A percentile compares a stretch with the other conserved stretches of the same genome.
These are phyloP conservation scores for Phlebopus sp. DNA, from an alignment of 1,284 basidiomycete genomes.

Conservation along the genomic window DNA sequence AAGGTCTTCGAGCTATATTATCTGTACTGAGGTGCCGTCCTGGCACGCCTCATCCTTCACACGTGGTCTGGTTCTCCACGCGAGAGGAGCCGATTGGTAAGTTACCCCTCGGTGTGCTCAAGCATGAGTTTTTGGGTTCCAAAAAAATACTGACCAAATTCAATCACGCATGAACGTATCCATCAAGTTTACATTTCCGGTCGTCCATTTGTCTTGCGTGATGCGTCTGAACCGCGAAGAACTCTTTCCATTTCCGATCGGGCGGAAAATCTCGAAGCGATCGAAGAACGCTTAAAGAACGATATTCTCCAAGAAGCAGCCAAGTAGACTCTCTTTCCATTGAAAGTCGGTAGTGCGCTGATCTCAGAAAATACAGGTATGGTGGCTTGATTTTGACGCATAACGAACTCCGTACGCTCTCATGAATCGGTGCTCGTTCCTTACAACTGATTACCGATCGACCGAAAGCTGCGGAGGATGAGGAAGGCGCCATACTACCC, in stretches of 20 bases:
- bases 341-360: neutral
- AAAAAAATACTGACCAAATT: conserved; percentile 1
- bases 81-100: conserved; percentile 79
- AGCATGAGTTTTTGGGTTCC: neutral
- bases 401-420: conserved; percentile 71
- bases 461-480: conserved; percentile 55
- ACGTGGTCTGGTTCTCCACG: conserved; percentile 83
- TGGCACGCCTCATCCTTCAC: conserved; percentile 55
- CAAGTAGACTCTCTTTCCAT: conserved; percentile 43
- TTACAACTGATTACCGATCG: conserved; percentile 5
- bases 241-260: conserved; percentile 87
- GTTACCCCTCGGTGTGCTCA: conserved; percentile 15
- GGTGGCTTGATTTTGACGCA: conserved; percentile 93
- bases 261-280: conserved; percentile 93
- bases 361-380: conserved; percentile 47
- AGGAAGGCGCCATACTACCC: conserved; percentile 81
- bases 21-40: conserved; percentile 84
- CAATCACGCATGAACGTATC: neutral
- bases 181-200: conserved; percentile 83
- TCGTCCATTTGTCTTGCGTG: conserved; percentile 93
- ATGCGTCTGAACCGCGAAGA: conserved; percentile 81
- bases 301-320: conserved; percentile 92
- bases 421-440: neutral
- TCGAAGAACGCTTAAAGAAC: conserved; percentile 86
- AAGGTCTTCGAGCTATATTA: conserved; percentile 90